Conservation (phyloP, 768 basidiomycete genomes). For the Cyclocybe cylindracea region DNA sequence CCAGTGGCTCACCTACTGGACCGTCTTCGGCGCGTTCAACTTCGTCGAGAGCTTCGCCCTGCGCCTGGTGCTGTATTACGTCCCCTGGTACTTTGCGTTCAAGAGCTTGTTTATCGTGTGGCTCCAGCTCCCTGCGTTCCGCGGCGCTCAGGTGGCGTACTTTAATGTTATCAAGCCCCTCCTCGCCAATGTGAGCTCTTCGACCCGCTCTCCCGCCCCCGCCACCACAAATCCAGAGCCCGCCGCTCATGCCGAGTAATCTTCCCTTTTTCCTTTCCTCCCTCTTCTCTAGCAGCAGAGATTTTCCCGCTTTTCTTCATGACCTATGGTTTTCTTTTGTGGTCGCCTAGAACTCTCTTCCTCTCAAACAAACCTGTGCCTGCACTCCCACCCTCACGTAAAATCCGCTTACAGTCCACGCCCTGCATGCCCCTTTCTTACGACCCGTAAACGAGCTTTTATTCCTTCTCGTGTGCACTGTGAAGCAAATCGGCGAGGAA, state of each 20-base stretch:
- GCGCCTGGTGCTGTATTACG: constrained; percentile 83
- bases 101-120: constrained; percentile 91
- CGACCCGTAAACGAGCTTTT: constrained; percentile 4
- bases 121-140: constrained; percentile 85
- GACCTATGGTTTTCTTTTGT: too few species aligned
- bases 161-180: constrained; percentile 76
- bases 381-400: too few species aligned
- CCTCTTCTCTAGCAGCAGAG: neutral
- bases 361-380: too few species aligned
- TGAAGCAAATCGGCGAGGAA: too few species aligned
- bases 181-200: constrained; percentile 60
- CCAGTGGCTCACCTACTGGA: constrained; percentile 99
- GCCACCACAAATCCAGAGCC: constrained; percentile 52
- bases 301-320: too few species aligned
- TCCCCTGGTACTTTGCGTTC: constrained; percentile 93
- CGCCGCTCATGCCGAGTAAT: constrained; percentile 30
- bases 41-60: constrained; percentile 87
- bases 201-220: constrained; percentile 44
- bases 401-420: neutral
- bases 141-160: constrained; percentile 87
- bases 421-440: constrained; percentile 4
- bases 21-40: constrained; percentile 92
- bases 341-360: too few species aligned
- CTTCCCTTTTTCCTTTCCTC: constrained; percentile 6
- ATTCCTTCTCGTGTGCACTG: too few species aligned